Conservation (phyloP, 2,329 filamentous ascomycete species). For the Pseudogymnoascus sp. region DNA sequence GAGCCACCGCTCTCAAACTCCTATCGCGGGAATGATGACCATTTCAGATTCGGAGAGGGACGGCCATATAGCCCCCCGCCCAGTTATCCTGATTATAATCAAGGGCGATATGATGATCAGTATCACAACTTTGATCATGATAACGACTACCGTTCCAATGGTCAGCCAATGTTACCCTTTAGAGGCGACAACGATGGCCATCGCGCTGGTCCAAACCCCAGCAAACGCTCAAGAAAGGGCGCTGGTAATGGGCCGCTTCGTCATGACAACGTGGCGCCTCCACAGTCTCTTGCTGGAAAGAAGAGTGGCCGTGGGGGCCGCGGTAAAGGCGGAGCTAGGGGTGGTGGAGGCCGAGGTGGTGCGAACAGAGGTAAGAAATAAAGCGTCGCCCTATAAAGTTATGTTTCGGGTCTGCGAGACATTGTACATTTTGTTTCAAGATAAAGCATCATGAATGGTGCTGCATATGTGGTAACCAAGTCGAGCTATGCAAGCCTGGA, state of each 20-base stretch:
- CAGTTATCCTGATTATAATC: neutral
- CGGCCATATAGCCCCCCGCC: neutral
- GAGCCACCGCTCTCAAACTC: neutral
- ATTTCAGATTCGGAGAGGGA: neutral
- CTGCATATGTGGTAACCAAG: neutral
- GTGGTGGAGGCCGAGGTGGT: conserved; percentile 10
- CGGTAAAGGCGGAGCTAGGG: neutral
- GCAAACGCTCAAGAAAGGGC: neutral
- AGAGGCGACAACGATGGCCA: neutral
- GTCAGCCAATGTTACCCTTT: neutral
- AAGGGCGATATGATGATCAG: conserved; percentile 7
- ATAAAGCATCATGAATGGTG: neutral
- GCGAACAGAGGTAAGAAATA: conserved; percentile 1
- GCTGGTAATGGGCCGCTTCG: neutral
- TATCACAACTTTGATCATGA: conserved; percentile 10
- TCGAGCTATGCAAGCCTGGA: neutral
- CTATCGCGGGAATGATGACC: neutral
- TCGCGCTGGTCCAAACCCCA: neutral
- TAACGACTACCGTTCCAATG: neutral
- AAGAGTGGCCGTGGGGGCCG: conserved; percentile 10
- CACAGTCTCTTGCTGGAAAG: conserved; percentile 1
- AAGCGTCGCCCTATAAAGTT: neutral
- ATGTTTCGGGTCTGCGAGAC: neutral
- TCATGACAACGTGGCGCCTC: neutral
- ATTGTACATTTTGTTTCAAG: neutral